These are phyloP conservation scores for Monosporascus cannonballus DNA, from an alignment of 2,329 filamentous ascomycete species.

Conservation along the genomic window DNA sequence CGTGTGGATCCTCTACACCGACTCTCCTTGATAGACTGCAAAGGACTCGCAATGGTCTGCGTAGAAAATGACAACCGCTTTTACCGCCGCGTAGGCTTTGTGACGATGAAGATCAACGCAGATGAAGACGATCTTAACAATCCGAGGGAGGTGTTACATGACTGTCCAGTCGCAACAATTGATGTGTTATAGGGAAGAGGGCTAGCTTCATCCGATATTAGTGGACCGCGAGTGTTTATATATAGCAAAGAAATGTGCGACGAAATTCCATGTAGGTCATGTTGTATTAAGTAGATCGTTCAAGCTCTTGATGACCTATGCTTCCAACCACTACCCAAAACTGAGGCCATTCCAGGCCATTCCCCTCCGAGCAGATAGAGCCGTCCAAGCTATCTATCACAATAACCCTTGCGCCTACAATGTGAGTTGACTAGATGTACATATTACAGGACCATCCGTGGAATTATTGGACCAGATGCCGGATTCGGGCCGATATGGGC, in stretches of 20 bases:
- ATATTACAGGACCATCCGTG: constrained; percentile 13
- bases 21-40: background rate
- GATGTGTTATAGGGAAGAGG: background rate
- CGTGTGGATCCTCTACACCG: background rate
- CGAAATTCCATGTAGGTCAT: no score
- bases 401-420: constrained; percentile 34
- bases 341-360: no score
- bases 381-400: constrained; percentile 34
- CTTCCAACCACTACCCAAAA: no score
- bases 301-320: no score
- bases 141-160: background rate
- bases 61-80: background rate
- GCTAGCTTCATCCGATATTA: no score
- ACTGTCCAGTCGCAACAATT: background rate
- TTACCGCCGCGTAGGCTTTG: background rate
- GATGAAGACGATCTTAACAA: background rate
- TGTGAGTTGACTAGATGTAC: constrained; percentile 27
- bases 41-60: background rate
- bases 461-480: constrained; percentile 35
- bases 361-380: constrained; percentile 2
- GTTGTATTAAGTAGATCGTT: no score
- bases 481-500: constrained; percentile 16
- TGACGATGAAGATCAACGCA: background rate
- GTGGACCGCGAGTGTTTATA: no score
- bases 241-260: no score